Evolutionary conservation across 192 early-diverging fungal genomes (phyloP), one percentile per base, ranked within the genome.

Genomic region (Mortierella antarctica): DNA sequence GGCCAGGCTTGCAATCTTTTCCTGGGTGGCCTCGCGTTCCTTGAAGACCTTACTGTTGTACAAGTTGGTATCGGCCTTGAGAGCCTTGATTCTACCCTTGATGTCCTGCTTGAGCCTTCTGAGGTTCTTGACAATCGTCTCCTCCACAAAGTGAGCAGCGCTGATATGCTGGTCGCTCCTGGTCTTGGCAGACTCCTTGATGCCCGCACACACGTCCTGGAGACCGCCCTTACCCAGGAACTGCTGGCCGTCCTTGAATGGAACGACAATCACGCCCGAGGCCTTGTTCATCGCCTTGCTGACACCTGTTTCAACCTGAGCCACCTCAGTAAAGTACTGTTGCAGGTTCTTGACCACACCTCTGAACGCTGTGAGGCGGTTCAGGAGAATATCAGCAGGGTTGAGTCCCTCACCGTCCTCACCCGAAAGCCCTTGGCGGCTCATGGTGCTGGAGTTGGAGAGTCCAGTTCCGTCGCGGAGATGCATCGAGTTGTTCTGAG

Each of bases 11-110:
- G 65, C 65, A 57, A 87, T 81, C 18, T 62, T 62, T 50, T 85
- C 83, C 68, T 70, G 72, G 7, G 86, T 84, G 0, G 55, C 62
- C 58, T 85, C 86, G 41, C 82, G 78, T 8, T 83, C 79, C 39
- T 82, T 82, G 58, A 83, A 81, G 14, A 85, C 71, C 44, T 74
- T 73, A 67, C 80, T 83, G 55, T 74, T 60, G 57, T 72, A 60
- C 12, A 87, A 44, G 31, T 53, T 55, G 23, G 68, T 45, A 44
- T 85, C 83, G 6, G 68, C 42, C 64, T 76, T 77, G 47, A 87
- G 54, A 3, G 69, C 81, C 48, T 69, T 71, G n/a, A 84, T 78
- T 60, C 67, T 71, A 62, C 71, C 83, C 47, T 87, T 87, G 52
- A 83, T 85, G 39, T 84, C 68, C 63, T 84, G 81, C 49, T 72